A percentile compares a stretch with the other conserved stretches of the same genome.
Evolutionary conservation across 1,284 basidiomycete species (phyloP).

Genomic region (Naganishia sp.): DNA sequence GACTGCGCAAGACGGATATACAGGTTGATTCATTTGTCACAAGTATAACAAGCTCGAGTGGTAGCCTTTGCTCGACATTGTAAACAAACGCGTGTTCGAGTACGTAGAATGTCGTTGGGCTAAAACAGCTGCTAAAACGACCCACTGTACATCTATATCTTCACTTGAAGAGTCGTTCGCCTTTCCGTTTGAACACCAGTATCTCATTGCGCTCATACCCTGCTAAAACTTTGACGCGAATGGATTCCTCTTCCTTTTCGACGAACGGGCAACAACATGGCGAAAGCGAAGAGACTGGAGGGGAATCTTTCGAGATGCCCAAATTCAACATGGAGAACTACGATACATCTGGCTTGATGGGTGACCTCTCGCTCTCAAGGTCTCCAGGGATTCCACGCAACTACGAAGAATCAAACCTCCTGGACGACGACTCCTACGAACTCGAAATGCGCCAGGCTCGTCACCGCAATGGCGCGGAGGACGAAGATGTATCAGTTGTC

Average conservation of each 20-base stretch:
- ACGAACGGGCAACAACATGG: not conserved
- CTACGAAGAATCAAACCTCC: constrained; percentile 21
- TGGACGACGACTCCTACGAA: constrained; percentile 15
- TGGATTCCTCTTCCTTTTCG: not conserved
- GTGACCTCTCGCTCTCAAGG: constrained; percentile 17
- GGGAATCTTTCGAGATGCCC: constrained; percentile 25
- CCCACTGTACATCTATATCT: not conserved
- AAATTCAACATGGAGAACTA: constrained; percentile 20
- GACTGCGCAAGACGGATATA: no score
- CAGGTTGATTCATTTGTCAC: no score
- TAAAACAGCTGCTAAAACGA: not conserved
- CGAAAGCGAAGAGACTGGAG: not conserved
- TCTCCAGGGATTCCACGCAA: not conserved
- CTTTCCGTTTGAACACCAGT: not conserved
- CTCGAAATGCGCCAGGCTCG: constrained; percentile 4
- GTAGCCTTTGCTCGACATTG: not conserved
- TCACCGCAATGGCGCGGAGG: not conserved
- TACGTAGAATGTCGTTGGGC: constrained; percentile 8
- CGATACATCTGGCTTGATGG: constrained; percentile 22
- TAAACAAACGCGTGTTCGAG: constrained; percentile 6
- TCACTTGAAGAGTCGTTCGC: not conserved
- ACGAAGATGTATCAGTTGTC: not conserved
- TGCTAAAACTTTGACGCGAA: not conserved
- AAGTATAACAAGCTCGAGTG: no score
- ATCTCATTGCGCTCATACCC: no score